Evolutionary conservation across 2,329 filamentous ascomycete genomes (phyloP).

Genomic region (Paecilomyces fulvus): DNA sequence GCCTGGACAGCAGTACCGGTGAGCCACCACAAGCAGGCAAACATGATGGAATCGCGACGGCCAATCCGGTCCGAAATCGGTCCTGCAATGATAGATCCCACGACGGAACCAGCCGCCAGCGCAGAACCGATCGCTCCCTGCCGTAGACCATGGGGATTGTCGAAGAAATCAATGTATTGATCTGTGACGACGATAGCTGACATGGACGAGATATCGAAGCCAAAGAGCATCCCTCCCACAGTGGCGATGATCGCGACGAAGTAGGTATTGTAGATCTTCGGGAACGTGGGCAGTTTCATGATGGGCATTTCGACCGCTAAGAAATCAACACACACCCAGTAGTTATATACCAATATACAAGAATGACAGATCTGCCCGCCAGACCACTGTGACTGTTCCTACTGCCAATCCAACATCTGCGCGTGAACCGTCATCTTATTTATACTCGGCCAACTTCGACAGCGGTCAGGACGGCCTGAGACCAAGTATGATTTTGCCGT

Average conservation of each 20-base stretch:
- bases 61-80: conserved; percentile 42
- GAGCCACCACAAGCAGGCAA: conserved; percentile 44
- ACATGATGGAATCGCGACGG: conserved; percentile 39
- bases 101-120: conserved; percentile 42
- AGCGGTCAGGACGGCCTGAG: neutral
- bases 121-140: conserved; percentile 45
- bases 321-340: neutral
- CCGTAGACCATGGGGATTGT: conserved; percentile 40
- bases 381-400: neutral
- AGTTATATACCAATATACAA: neutral
- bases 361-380: neutral
- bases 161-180: conserved; percentile 44
- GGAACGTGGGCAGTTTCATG: conserved; percentile 24
- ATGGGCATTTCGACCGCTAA: conserved; percentile 3
- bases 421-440: neutral
- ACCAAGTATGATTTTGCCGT: neutral
- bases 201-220: conserved; percentile 50
- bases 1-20: conserved; percentile 36
- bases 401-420: neutral
- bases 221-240: conserved; percentile 46
- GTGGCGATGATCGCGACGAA: conserved; percentile 46
- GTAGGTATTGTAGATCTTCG: conserved; percentile 48
- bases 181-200: conserved; percentile 43
- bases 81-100: conserved; percentile 40
- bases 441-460: neutral